phyloP scores from a whole-genome alignment of 176 grass and related monocot species.

The Pontederia paniculata region DNA sequence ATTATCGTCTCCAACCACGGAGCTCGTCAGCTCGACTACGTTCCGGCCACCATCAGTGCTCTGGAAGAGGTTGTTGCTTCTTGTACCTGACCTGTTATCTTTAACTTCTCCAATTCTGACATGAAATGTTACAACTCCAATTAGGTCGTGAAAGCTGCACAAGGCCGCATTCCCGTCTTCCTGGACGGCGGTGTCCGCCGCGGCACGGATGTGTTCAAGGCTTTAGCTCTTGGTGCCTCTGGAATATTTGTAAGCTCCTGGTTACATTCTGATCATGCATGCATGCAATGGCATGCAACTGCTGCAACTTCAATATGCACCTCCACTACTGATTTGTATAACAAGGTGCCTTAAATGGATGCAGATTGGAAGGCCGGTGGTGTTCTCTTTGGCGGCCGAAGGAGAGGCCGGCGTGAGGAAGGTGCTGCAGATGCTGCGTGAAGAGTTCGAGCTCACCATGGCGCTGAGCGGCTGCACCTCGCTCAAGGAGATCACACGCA shows the following conservation, averaged over 20 bases:
- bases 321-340: neutral
- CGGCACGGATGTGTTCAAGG: constrained; percentile 97
- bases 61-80: constrained; percentile 12
- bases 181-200: constrained; percentile 87
- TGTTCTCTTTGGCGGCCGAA: constrained; percentile 74
- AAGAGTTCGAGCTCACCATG: constrained; percentile 94
- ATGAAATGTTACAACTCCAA: neutral
- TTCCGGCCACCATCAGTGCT: constrained; percentile 51
- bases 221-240: constrained; percentile 82
- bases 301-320: neutral
- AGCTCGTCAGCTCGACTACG: constrained; percentile 82
- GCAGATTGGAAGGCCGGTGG: constrained; percentile 77
- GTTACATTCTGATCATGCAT: neutral
- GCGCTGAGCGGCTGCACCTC: constrained; percentile 79
- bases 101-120: neutral
- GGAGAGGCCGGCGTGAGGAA: constrained; percentile 68
- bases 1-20: constrained; percentile 93
- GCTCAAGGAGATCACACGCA: constrained; percentile 84
- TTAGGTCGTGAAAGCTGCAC: constrained; percentile 62
- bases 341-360: neutral
- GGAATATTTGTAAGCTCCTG: constrained; percentile 80
- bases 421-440: constrained; percentile 75
- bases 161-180: constrained; percentile 74
- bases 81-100: neutral
- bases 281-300: too few species aligned